Evolutionary conservation across 2,329 filamentous ascomycete genomes (phyloP), one percentile per base, ranked within the genome.

Genomic region (Penicillium rolfsii): DNA sequence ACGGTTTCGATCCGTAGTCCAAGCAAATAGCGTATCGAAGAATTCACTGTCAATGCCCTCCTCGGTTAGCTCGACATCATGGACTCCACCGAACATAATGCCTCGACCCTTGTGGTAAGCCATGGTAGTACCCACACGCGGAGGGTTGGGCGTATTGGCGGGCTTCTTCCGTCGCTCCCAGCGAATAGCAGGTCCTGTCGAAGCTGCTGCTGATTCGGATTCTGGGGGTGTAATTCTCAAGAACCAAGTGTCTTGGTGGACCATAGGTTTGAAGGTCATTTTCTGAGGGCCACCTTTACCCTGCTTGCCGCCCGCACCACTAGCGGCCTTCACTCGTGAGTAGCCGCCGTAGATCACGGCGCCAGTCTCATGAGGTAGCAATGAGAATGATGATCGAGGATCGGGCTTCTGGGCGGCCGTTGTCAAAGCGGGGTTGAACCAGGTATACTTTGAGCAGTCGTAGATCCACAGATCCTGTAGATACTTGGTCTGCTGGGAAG

Each of bases 31-130:
- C 58, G 89, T 86, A 70, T 97, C 94, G 81, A 98, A 99, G 78
- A 99, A 99, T 75, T 97, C 93, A 73, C 91, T 96, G 57, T 99
- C 94, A 67, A 99, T 96, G 3, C 91, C 93, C 75, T 99, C 95
- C 74, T 97, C 93, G 65, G 87, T 94, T 73, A 93, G 86, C 75
- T 96, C 92, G 0, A 96, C 90, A 68, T 97, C 93, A 70, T 97
- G 92, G 4, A 99, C 95, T 55, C 95, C 95, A 48, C 95, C 95
- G 74, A 98, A 98, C 70, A 92, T 80, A 59, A 99, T 94, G 0
- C 95, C 95, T 62, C 95, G 87, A 0, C 94, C 93, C 77, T 94
- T 95, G 79, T 99, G 95, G 75, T 89, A 91, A 0, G 92, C 87
- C 93, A 98, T 98, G 2, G 94, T 98, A 0, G 92, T 88, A 35